phyloP scores from a whole-genome alignment of 2,329 filamentous ascomycete genomes.

The Nigrospora sphaerica region DNA sequence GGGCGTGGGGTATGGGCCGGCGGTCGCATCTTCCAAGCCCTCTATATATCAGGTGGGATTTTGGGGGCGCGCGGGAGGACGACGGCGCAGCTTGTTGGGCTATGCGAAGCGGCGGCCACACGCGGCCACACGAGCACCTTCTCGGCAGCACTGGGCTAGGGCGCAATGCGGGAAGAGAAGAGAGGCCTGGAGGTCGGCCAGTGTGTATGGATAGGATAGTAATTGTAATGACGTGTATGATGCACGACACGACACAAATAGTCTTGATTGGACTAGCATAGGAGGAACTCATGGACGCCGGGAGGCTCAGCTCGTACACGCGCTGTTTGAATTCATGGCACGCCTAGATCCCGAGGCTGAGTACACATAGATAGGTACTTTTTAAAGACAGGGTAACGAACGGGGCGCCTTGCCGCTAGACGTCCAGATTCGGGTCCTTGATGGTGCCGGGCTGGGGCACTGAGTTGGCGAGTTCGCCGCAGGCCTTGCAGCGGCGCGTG shows the following conservation, averaged over 20 bases:
- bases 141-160: too few relatives aligned
- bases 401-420: too few relatives aligned
- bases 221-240: slow-evolving; percentile 16
- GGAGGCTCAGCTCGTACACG: too few relatives aligned
- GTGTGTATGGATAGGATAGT: slow-evolving; percentile 11
- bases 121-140: neutral
- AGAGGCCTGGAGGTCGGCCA: slow-evolving; percentile 5
- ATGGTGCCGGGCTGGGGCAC: slow-evolving; percentile 56
- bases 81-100: neutral
- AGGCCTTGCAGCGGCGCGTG: slow-evolving; percentile 68
- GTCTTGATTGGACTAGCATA: slow-evolving; percentile 2
- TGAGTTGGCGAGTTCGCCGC: slow-evolving; percentile 69
- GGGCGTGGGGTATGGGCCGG: neutral
- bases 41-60: neutral
- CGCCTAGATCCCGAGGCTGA: too few relatives aligned
- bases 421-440: slow-evolving; percentile 47
- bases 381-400: too few relatives aligned
- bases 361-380: too few relatives aligned
- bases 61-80: neutral
- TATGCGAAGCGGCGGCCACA: neutral
- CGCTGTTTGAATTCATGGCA: too few relatives aligned
- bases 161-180: slow-evolving; percentile 1
- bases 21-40: neutral
- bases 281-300: too few relatives aligned
- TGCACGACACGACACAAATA: slow-evolving; percentile 2